Conservation (phyloP, 2,329 filamentous ascomycete species). For the Alternaria incomplexa region DNA sequence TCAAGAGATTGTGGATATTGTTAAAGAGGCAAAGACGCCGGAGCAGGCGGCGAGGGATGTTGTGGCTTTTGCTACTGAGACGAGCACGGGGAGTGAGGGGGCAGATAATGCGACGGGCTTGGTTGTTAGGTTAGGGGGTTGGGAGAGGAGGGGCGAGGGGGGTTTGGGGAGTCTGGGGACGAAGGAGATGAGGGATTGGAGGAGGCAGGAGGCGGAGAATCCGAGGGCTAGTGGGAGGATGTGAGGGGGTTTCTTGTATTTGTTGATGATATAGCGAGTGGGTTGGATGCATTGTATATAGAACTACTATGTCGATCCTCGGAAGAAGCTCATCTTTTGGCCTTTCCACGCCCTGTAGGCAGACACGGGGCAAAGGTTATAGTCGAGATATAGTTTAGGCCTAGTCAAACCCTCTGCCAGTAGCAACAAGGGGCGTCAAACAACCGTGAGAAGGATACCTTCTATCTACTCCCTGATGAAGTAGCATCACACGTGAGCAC, state of each 20-base stretch:
- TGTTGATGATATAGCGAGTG: not conserved
- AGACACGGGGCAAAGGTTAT: no score
- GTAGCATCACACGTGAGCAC: not conserved
- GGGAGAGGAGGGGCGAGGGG: conserved; percentile 77
- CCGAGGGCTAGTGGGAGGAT: conserved; percentile 75
- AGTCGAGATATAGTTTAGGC: no score
- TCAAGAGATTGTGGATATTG: conserved; percentile 93
- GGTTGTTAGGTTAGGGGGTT: conserved; percentile 68
- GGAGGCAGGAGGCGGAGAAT: conserved; percentile 79
- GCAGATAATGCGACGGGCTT: conserved; percentile 70
- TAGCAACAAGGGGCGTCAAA: no score
- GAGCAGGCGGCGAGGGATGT: conserved; percentile 82
- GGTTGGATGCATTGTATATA: not conserved
- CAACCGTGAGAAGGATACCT: no score
- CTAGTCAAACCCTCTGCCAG: not conserved
- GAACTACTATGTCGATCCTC: not conserved
- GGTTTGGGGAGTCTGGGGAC: conserved; percentile 88
- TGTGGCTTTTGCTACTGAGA: conserved; percentile 87
- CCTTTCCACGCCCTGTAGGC: no score
- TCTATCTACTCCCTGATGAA: no score
- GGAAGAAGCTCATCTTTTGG: no score
- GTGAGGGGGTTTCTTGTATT: conserved; percentile 12
- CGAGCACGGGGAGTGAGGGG: conserved; percentile 58
- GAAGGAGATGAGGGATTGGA: conserved; percentile 87
- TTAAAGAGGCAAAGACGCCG: conserved; percentile 92